Conservation (phyloP, 805 yeast species). For the Teunomyces aglyptinius region DNA sequence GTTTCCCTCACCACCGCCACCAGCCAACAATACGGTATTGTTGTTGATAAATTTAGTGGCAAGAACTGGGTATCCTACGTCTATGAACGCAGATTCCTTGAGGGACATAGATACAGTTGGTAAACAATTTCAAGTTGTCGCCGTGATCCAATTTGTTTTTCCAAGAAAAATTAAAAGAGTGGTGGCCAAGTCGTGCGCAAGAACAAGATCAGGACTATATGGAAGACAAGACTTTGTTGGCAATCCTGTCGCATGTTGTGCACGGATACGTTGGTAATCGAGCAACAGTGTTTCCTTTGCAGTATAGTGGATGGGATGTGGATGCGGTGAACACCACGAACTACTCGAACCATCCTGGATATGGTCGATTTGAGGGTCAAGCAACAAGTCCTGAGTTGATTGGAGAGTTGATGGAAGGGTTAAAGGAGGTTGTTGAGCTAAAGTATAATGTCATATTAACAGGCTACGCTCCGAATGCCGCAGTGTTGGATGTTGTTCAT, state of each 20-base stretch:
- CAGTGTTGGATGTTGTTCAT: slow-evolving; percentile 51
- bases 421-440: slow-evolving; percentile 45
- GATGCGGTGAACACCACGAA: slow-evolving; percentile 87
- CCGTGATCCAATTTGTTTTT: neutral
- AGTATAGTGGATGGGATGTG: slow-evolving; percentile 87
- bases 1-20: slow-evolving; percentile 96
- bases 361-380: slow-evolving; percentile 63
- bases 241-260: slow-evolving; percentile 83
- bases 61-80: slow-evolving; percentile 73
- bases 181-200: slow-evolving; percentile 1
- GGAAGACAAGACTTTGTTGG: slow-evolving; percentile 6
- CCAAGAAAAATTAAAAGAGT: too few relatives aligned
- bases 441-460: slow-evolving; percentile 67
- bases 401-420: slow-evolving; percentile 51
- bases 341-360: slow-evolving; percentile 91
- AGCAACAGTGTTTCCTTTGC: slow-evolving; percentile 89
- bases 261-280: slow-evolving; percentile 96
- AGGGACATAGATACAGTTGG: slow-evolving; percentile 23
- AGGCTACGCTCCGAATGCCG: slow-evolving; percentile 74
- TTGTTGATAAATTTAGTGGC: slow-evolving; percentile 70
- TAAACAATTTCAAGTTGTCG: neutral
- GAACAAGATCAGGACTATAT: too few relatives aligned
- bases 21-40: slow-evolving; percentile 65
- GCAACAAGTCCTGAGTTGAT: slow-evolving; percentile 48
- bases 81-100: slow-evolving; percentile 35